Conservation (phyloP, 768 basidiomycete species). For the Lentinula guzmanii region DNA sequence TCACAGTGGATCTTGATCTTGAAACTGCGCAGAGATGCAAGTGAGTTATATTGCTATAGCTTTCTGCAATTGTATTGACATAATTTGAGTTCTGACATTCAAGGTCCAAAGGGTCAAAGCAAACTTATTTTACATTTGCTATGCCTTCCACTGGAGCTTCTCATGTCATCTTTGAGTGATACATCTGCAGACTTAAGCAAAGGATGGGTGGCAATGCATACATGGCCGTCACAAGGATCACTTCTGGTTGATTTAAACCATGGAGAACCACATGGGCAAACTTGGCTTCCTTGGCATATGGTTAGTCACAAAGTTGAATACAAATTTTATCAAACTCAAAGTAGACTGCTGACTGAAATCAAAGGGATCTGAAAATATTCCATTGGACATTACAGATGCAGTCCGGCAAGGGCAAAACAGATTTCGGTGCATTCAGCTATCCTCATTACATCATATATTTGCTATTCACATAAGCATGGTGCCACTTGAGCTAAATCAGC, state of each 20-base stretch:
- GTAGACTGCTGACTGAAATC: not conserved
- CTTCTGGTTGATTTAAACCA: slow-evolving; percentile 42
- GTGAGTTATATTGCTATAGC: slow-evolving; percentile 6
- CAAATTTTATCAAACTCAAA: not conserved
- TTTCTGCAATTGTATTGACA: not conserved
- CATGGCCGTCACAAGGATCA: slow-evolving; percentile 41
- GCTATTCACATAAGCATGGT: slow-evolving; percentile 3
- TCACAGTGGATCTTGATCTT: slow-evolving; percentile 30
- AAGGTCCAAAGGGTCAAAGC: not conserved
- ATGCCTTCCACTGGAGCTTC: slow-evolving; percentile 23
- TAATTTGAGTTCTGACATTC: not conserved
- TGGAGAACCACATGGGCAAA: slow-evolving; percentile 21
- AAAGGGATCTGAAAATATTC: slow-evolving; percentile 19
- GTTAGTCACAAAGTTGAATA: slow-evolving; percentile 21
- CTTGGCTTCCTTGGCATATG: slow-evolving; percentile 38
- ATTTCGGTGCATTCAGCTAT: slow-evolving; percentile 46
- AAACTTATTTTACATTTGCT: slow-evolving; percentile 26
- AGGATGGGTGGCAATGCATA: slow-evolving; percentile 12
- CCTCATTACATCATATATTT: slow-evolving; percentile 14
- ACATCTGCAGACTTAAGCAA: slow-evolving; percentile 3
- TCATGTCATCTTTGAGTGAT: slow-evolving; percentile 1
- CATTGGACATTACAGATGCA: slow-evolving; percentile 34
- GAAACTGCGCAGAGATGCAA: slow-evolving; percentile 25
- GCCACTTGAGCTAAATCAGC: not conserved
- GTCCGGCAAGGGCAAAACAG: slow-evolving; percentile 39